A percentile compares a stretch with the other conserved stretches of the same genome.
Evolutionary conservation across 768 basidiomycete genomes (phyloP).

Genomic region (Leccinum olivaceopallidum): DNA sequence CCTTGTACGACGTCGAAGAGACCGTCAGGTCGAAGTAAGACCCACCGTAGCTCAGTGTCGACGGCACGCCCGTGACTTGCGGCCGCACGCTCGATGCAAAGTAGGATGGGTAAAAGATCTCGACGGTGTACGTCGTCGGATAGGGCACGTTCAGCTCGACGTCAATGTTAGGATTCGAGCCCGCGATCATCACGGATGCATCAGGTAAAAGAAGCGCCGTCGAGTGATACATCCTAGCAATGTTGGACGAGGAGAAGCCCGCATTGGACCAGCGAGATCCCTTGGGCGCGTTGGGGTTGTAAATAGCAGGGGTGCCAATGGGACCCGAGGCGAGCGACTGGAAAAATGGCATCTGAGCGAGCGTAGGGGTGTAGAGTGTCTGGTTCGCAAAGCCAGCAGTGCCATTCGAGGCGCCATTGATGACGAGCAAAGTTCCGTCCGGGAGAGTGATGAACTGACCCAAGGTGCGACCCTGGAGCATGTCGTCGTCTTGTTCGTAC

Average conservation of each 20-base stretch:
- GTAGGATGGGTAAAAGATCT: slow-evolving; percentile 92
- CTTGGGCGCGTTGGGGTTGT: slow-evolving; percentile 69
- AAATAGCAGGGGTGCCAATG: slow-evolving; percentile 76
- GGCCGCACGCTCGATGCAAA: slow-evolving; percentile 73
- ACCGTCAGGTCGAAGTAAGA: slow-evolving; percentile 73
- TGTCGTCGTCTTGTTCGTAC: slow-evolving; percentile 73
- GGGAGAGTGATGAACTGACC: slow-evolving; percentile 88
- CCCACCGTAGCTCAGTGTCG: slow-evolving; percentile 84
- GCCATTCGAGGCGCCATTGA: slow-evolving; percentile 84
- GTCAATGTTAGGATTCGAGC: slow-evolving; percentile 92
- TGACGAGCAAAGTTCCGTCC: slow-evolving; percentile 71
- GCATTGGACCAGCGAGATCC: slow-evolving; percentile 76
- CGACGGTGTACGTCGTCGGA: slow-evolving; percentile 80
- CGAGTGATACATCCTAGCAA: slow-evolving; percentile 90
- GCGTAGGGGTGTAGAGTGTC: slow-evolving; percentile 44
- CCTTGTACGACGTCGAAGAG: slow-evolving; percentile 62
- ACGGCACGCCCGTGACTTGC: slow-evolving; percentile 64
- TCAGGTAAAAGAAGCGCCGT: slow-evolving; percentile 87
- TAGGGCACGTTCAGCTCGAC: slow-evolving; percentile 60
- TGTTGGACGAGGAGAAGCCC: slow-evolving; percentile 58
- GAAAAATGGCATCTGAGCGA: slow-evolving; percentile 62
- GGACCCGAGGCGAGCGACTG: slow-evolving; percentile 82
- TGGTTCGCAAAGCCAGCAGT: slow-evolving; percentile 82
- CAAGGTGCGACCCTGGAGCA: slow-evolving; percentile 82
- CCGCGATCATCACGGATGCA: slow-evolving; percentile 83